These are phyloP conservation scores for Pichia sp. DNA, from an alignment of 1,139 yeast genomes.

Conservation along the genomic window DNA sequence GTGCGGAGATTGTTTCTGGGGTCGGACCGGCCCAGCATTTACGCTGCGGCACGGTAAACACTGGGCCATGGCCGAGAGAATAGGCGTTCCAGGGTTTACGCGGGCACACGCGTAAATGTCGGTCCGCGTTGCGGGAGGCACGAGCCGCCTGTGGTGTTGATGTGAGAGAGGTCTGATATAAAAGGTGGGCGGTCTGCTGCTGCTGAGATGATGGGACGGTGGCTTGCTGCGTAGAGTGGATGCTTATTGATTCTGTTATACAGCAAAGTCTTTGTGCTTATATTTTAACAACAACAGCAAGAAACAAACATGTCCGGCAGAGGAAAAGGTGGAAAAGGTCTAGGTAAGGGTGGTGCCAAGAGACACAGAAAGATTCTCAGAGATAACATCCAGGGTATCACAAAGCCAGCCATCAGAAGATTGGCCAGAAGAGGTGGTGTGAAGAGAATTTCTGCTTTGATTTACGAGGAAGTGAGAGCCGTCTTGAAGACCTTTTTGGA, in stretches of 20 bases:
- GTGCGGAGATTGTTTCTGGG: background rate
- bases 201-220: background rate
- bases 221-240: background rate
- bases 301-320: conserved; percentile 82
- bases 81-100: background rate
- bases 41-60: background rate
- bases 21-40: background rate
- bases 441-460: conserved; percentile 98
- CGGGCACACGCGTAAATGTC: background rate
- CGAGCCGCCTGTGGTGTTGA: background rate
- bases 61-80: background rate
- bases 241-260: background rate
- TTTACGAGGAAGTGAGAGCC: conserved; percentile 98
- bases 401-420: conserved; percentile 99
- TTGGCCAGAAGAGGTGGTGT: conserved; percentile 99
- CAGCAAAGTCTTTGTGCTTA: conserved; percentile 8
- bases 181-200: background rate
- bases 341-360: conserved; percentile 99
- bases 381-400: conserved; percentile 99
- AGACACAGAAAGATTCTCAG: conserved; percentile 99
- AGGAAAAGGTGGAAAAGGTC: conserved; percentile 99
- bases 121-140: background rate
- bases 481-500: conserved; percentile 95
- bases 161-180: background rate
- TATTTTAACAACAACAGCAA: conserved; percentile 12